Evolutionary conservation across 2,329 filamentous ascomycete species (phyloP).

Genomic region (Albifimbria verrucaria): DNA sequence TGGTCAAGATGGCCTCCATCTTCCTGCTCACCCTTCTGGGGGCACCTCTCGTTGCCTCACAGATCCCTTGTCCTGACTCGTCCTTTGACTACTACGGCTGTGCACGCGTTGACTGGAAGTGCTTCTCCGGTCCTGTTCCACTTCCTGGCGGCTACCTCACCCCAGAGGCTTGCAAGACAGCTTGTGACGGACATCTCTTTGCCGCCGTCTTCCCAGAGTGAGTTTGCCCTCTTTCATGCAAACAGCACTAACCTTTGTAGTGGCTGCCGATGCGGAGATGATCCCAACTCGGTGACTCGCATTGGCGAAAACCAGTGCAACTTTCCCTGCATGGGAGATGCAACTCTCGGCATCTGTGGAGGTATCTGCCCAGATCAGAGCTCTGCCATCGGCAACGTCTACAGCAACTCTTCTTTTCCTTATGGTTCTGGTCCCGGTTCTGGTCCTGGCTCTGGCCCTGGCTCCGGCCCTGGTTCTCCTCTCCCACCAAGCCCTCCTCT

Average conservation of each 20-base stretch:
- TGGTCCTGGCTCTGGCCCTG: slow-evolving; percentile 4
- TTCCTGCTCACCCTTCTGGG: neutral
- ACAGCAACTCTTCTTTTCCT: slow-evolving; percentile 15
- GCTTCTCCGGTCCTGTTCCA: slow-evolving; percentile 19
- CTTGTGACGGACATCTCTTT: slow-evolving; percentile 22
- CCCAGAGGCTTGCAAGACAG: slow-evolving; percentile 23
- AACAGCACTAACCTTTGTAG: slow-evolving; percentile 17
- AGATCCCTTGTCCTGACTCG: neutral
- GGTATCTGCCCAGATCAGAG: slow-evolving; percentile 23
- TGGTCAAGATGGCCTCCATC: neutral
- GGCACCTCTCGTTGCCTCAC: neutral
- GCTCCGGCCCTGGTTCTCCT: slow-evolving; percentile 1
- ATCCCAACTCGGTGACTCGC: slow-evolving; percentile 21
- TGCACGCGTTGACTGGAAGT: slow-evolving; percentile 20
- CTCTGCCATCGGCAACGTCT: slow-evolving; percentile 28
- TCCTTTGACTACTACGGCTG: slow-evolving; percentile 24
- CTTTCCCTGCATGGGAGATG: slow-evolving; percentile 24
- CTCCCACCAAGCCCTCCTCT: neutral
- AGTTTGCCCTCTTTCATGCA: neutral
- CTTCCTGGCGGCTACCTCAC: slow-evolving; percentile 17
- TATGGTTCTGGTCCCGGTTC: slow-evolving; percentile 1
- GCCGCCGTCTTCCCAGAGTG: slow-evolving; percentile 30
- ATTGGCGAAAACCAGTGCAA: slow-evolving; percentile 28
- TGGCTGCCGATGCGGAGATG: slow-evolving; percentile 32
- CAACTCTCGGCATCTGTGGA: slow-evolving; percentile 29